Evolutionary conservation across 192 early-diverging fungal genomes (phyloP).

Genomic region (Mortierella claussenii): DNA sequence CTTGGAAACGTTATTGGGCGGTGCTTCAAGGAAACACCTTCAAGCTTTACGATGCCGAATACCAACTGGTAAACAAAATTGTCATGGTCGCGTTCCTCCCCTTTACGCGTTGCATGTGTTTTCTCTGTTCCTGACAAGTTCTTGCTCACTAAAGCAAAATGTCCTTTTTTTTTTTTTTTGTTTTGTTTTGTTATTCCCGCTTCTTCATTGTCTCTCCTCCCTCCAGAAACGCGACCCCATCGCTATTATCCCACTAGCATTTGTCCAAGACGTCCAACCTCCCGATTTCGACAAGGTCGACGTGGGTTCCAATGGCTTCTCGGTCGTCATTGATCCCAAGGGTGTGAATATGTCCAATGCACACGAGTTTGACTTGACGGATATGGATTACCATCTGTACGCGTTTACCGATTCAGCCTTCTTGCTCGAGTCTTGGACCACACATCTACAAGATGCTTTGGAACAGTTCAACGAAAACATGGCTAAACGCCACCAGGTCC

Average conservation of each 20-base stretch:
- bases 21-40: conserved; percentile 30
- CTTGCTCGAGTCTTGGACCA: conserved; percentile 24
- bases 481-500: conserved; percentile 9
- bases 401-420: conserved; percentile 43
- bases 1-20: conserved; percentile 48
- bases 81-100: no score
- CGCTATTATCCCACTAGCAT: conserved; percentile 20
- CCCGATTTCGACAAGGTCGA: conserved; percentile 48
- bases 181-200: background rate
- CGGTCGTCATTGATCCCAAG: background rate
- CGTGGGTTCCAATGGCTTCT: conserved; percentile 28
- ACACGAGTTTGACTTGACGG: conserved; percentile 19
- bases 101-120: no score
- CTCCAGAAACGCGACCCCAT: conserved; percentile 40
- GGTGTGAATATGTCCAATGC: conserved; percentile 22
- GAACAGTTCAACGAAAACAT: conserved; percentile 36
- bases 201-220: background rate
- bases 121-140: background rate
- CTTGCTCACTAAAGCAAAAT: background rate
- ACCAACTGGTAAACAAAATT: conserved; percentile 34
- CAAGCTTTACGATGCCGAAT: conserved; percentile 48
- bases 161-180: background rate
- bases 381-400: conserved; percentile 36
- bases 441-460: conserved; percentile 20
- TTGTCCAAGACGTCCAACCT: conserved; percentile 23